Evolutionary conservation across 441 rosid species (phyloP), one percentile per base, ranked within the genome.

Genomic region (Erysimum cheiri): DNA sequence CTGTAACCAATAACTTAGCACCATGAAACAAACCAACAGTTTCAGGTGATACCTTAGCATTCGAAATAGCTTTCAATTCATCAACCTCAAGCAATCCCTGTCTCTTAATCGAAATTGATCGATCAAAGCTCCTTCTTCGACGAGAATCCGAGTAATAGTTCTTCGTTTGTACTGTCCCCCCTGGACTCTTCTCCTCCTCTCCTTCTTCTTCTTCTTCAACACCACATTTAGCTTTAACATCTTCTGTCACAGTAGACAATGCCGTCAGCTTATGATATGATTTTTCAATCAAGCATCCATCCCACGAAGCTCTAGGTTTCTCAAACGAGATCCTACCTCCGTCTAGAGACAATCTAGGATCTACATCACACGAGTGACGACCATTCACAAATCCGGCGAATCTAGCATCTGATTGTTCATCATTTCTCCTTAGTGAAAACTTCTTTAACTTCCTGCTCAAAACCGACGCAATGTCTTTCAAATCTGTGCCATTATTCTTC

Each of bases 1-100:
- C 97, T 0, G 92, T 85, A 46, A 87, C 83, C 61, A 90, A 72
- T 79, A 88, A 65, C 80, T 90, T 90, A 3, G 92, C 94, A 60
- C 91, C 94, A 29, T 88, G 91, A 70, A 88, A 88, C 71, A 90
- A 69, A 26, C 88, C 91, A 48, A 73, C 75, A 17, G 85, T 82
- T 44, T 83, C 84, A 72, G 89, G 85, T 15, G 89, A 80, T 36
- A 85, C 83, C 83, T 78, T 81, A 0, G 82, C 83, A 60, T 85
- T 77, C 0, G 82, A 80, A 63, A 78, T 73, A 19, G 74, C 70
- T 55, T 71, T 83, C 76, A 79, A 41, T 47, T 78, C 84, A 64
- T 80, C 86, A 60, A 74, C 73, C 74, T 71, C 80, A 0, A 71
- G 71, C 68, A 60, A 69, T 46, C 77, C 75, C 1, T 49, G 60